phyloP scores from a whole-genome alignment of 192 early-diverging fungal genomes.

The Phlyctochytrium planicorne region DNA sequence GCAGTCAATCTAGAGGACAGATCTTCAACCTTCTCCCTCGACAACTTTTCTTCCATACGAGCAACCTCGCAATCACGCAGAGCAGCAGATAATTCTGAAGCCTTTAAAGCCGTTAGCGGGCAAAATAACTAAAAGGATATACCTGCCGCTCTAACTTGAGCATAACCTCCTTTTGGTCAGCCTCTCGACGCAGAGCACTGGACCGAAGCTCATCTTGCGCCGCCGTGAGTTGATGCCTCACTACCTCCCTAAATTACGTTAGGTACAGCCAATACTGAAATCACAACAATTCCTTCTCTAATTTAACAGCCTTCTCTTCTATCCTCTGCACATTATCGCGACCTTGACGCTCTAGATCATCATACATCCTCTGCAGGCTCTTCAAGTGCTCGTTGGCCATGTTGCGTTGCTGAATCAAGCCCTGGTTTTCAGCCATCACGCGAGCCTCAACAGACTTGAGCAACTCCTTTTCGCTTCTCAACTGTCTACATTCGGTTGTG shows the following conservation, averaged over 20 bases:
- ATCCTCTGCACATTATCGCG: slow-evolving; percentile 6
- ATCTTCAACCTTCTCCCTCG: slow-evolving; percentile 13
- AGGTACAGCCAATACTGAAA: background rate
- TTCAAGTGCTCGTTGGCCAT: slow-evolving; percentile 49
- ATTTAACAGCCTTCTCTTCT: slow-evolving; percentile 18
- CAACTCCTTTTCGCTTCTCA: slow-evolving; percentile 58
- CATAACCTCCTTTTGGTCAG: slow-evolving; percentile 15
- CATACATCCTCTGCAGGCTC: slow-evolving; percentile 49
- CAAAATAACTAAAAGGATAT: background rate
- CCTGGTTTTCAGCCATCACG: slow-evolving; percentile 48
- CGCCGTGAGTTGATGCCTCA: slow-evolving; percentile 17
- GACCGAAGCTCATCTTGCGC: slow-evolving; percentile 21
- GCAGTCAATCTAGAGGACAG: slow-evolving; percentile 5
- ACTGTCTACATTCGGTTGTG: slow-evolving; percentile 45
- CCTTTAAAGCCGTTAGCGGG: slow-evolving; percentile 1
- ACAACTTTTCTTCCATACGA: slow-evolving; percentile 12
- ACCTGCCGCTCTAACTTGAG: slow-evolving; percentile 25
- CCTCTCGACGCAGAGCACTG: slow-evolving; percentile 12
- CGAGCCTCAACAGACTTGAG: slow-evolving; percentile 51
- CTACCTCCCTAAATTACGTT: slow-evolving; percentile 5
- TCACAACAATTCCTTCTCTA: slow-evolving; percentile 24
- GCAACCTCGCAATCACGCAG: slow-evolving; percentile 17
- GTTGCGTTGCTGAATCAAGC: slow-evolving; percentile 52
- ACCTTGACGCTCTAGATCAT: background rate
- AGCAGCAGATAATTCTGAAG: slow-evolving; percentile 18